Conservation (phyloP, 129 eudicot genomes). For the Tagetes patula region DNA sequence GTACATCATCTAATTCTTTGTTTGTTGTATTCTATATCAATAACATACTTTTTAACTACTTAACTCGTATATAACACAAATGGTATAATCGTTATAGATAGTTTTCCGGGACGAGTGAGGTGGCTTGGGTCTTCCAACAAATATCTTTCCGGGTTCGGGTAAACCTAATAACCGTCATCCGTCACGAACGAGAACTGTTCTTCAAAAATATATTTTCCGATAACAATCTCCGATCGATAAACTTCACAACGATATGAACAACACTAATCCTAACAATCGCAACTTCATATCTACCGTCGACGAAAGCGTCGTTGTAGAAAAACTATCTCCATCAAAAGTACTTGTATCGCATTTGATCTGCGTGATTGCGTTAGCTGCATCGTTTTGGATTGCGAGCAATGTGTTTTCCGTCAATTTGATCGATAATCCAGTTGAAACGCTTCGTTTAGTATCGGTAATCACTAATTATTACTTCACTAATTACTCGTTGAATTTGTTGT, state of each 20-base stretch:
- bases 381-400: conserved; percentile 52
- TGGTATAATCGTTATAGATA: too few species aligned
- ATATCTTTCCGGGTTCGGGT: background rate
- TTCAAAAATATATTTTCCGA: too few species aligned
- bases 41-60: too few species aligned
- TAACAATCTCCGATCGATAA: background rate
- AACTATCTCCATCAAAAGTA: conserved; percentile 26
- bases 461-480: conserved; percentile 4
- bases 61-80: too few species aligned
- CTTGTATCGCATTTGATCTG: conserved; percentile 44
- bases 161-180: background rate
- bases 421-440: conserved; percentile 48
- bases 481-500: background rate
- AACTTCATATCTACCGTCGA: too few species aligned
- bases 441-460: conserved; percentile 56
- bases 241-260: background rate
- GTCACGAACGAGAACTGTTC: too few species aligned
- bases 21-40: too few species aligned
- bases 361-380: conserved; percentile 57
- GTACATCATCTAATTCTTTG: too few species aligned
- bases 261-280: background rate
- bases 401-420: conserved; percentile 50
- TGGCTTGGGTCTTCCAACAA: background rate
- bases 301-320: background rate
- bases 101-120: too few species aligned